Base-by-base conservation (phyloP, 2,329 filamentous ascomycete genomes). In the Colletotrichum truncatum region DNA sequence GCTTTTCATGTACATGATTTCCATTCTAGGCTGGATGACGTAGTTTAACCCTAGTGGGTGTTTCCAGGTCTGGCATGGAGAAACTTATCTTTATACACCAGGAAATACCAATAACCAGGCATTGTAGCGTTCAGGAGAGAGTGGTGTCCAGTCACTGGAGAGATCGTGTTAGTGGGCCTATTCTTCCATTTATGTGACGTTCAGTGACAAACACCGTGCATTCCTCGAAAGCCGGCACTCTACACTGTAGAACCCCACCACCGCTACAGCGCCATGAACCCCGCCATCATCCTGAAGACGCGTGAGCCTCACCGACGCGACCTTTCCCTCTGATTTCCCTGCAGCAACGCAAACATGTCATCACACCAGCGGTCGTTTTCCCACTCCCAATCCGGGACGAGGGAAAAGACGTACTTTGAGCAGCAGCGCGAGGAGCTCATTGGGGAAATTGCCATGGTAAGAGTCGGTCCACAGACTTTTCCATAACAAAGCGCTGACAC, bases 341-440 rank as follows among this genome's bases (percentile, higher is more conserved):
- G 21, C 11, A 9, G 16, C 28, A 41, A 18, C 16, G 14, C 28
- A 25, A 30, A 43, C 9, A 68, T 68, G 67, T 59, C 67, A 14
- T 62, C 65, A 7, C 67, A 68, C 34, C 67, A 68, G 41, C 65
- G 67, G n/a, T 59, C 67, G 4, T 46, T 66, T 12, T 68, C 67
- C 9, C 63, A 65, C 5, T 65, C 63, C 14, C 65, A 69, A 45
- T 26, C 30, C n/a, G 66, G 49, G 6, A 9, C 30, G 9, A 41
- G 53, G 25, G 83, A 85, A 61, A 88, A 87, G 77, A 81, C 89
- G 0, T 92, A 91, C 71, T 95, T 94, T 72, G 91, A 94, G 74
- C 87, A 91, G 74, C 92, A 95, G 80, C 87, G 92, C 66, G 90
- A 91, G 72, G 82, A 88, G 6, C 82, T 94, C 28, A 83, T 94